Conservation (phyloP, 2,329 filamentous ascomycete species). For the Cytospora piceicola region DNA sequence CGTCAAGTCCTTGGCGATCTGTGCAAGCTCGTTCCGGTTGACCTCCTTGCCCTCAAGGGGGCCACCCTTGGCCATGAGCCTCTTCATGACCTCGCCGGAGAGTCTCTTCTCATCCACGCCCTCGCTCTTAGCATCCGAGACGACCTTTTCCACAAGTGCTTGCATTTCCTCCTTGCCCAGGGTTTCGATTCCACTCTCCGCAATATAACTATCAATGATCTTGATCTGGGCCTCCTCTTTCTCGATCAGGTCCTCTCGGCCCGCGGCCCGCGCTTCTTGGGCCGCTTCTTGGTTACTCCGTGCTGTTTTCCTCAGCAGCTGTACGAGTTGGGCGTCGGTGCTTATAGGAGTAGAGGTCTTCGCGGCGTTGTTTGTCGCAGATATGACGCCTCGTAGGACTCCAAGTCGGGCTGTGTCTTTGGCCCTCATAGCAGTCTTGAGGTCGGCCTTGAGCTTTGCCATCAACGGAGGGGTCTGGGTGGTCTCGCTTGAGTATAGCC, state of each 20-base stretch:
- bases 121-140: slow-evolving; percentile 55
- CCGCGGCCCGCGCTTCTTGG: slow-evolving; percentile 65
- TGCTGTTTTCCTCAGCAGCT: slow-evolving; percentile 67
- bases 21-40: slow-evolving; percentile 64
- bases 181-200: slow-evolving; percentile 61
- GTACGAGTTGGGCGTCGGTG: slow-evolving; percentile 71
- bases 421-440: slow-evolving; percentile 68
- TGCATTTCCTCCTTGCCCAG: slow-evolving; percentile 63
- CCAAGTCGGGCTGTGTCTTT: slow-evolving; percentile 68
- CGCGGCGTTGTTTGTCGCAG: slow-evolving; percentile 73
- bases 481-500: slow-evolving; percentile 41
- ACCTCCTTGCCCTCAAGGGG: slow-evolving; percentile 66
- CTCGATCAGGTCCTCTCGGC: slow-evolving; percentile 68
- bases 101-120: slow-evolving; percentile 50
- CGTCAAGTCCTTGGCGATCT: slow-evolving; percentile 60
- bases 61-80: slow-evolving; percentile 54
- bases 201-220: slow-evolving; percentile 68
- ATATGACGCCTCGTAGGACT: slow-evolving; percentile 70
- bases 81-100: slow-evolving; percentile 67
- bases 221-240: slow-evolving; percentile 70
- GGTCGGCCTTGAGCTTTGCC: slow-evolving; percentile 60
- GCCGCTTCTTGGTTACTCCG: slow-evolving; percentile 61
- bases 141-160: slow-evolving; percentile 53
- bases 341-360: slow-evolving; percentile 68
- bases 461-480: slow-evolving; percentile 48